Base-by-base conservation (phyloP, 2,329 filamentous ascomycete genomes). In the Curvularia spicifera region DNA sequence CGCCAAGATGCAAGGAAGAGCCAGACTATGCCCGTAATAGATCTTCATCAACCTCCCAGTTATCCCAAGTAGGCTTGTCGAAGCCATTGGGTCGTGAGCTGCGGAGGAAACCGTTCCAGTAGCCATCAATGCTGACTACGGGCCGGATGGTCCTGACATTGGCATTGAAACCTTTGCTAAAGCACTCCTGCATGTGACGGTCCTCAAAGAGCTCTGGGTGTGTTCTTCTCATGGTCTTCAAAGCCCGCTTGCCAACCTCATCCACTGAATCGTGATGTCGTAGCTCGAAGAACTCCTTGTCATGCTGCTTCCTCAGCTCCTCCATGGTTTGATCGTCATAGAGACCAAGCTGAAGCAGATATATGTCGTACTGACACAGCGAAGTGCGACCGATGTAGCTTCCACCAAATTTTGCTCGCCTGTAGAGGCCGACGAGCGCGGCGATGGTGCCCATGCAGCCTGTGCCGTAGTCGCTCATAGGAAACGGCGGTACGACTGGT, bases 361-460 rank as follows among this genome's bases (percentile, higher is more conserved):
- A 82, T 1, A 90, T 80, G 61, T 91, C 87, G 70, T 91, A 91
- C 66, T 91, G 88, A 67, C 87, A 81, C 18, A 91, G 78, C 1
- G 86, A 88, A 0, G 83, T 85, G 51, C 83, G 85, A 47, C 87
- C 87, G 57, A 87, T 80, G 80, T 88, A 90, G 0, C 86, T 89
- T 1, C 89, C 89, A 18, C 89, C 89, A 12, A 78, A 73, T 8
- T 82, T 86, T 0, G 88, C 84, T 31, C 89, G 82, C 65, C 84
- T 82, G 66, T 86, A 87, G 8, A 91, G 79, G 0, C 87, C 89
- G 0, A 82, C 82, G 35, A 91, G 72, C 0, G 88, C 88, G 3
- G 88, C 86, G 64, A 89, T 87, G 44, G 87, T 86, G 3, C 88
- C 89, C 78, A 90, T 87, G 69, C 87, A 90, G 29, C 89, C 89